phyloP scores from a whole-genome alignment of 768 basidiomycete species.

The Trichaptum fuscoviolaceum region DNA sequence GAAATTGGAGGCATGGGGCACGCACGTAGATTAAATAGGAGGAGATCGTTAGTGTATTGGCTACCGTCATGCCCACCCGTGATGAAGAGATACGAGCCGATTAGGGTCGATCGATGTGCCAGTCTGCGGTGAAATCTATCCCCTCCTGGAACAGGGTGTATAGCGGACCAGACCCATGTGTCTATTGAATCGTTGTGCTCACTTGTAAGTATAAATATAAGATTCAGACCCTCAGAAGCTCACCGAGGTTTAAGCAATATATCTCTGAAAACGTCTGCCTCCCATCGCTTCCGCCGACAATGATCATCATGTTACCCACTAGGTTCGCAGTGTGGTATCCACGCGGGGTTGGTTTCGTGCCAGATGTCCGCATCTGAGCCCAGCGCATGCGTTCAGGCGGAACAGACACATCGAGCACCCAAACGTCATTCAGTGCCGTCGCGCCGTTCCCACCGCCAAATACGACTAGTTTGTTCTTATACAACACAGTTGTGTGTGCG shows the following conservation, averaged over 20 bases:
- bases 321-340: conserved; percentile 93
- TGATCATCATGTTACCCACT: conserved; percentile 78
- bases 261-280: conserved; percentile 84
- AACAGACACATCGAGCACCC: conserved; percentile 70
- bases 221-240: conserved; percentile 20
- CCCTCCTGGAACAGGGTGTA: background rate
- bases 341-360: conserved; percentile 54
- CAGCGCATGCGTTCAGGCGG: conserved; percentile 42
- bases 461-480: conserved; percentile 68
- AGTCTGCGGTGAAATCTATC: conserved; percentile 50
- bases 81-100: conserved; percentile 89
- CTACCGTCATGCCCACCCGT: conserved; percentile 83
- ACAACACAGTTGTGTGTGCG: conserved; percentile 81
- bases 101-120: conserved; percentile 83
- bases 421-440: conserved; percentile 85
- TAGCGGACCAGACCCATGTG: conserved; percentile 15
- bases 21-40: conserved; percentile 83
- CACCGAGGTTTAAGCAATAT: conserved; percentile 83
- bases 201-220: conserved; percentile 21
- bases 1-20: conserved; percentile 6
- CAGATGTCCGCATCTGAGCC: conserved; percentile 52
- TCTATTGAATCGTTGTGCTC: conserved; percentile 27
- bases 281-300: conserved; percentile 90
- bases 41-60: conserved; percentile 62
- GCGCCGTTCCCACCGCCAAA: conserved; percentile 95